Conservation (phyloP, 106 monocot species). For the Platanthera zijinensis region DNA sequence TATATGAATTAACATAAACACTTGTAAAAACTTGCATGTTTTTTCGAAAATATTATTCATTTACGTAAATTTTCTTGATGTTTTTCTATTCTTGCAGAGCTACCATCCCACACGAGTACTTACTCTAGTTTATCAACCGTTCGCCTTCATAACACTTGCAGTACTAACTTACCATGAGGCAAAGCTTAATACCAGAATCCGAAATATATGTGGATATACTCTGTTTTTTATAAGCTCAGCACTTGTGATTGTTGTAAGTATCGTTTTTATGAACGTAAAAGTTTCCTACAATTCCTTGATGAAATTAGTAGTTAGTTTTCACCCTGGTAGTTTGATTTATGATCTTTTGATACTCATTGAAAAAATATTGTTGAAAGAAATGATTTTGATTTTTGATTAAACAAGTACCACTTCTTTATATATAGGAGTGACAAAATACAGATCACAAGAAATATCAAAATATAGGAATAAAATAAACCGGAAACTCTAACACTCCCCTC, state of each 20-base stretch:
- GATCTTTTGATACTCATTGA: background rate
- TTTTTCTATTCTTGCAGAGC: conserved; percentile 12
- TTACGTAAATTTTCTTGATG: background rate
- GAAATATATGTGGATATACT: conserved; percentile 22
- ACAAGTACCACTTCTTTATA: no score
- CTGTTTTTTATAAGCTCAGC: conserved; percentile 25
- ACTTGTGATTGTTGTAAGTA: conserved; percentile 22
- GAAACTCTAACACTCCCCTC: no score
- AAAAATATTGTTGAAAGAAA: background rate
- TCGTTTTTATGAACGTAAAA: background rate
- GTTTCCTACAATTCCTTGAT: background rate
- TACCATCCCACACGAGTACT: conserved; percentile 32
- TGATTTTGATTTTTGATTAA: background rate
- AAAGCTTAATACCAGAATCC: conserved; percentile 21
- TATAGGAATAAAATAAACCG: no score
- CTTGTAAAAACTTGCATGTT: background rate
- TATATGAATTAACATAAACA: background rate
- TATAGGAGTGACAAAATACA: no score
- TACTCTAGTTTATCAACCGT: conserved; percentile 30
- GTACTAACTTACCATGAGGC: conserved; percentile 25
- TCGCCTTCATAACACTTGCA: conserved; percentile 15
- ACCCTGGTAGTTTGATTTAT: background rate
- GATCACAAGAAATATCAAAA: no score
- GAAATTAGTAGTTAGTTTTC: background rate
- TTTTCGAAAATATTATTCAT: background rate